Evolutionary conservation across 164 flowering plant species (phyloP).

Genomic region (Stephania japonica): DNA sequence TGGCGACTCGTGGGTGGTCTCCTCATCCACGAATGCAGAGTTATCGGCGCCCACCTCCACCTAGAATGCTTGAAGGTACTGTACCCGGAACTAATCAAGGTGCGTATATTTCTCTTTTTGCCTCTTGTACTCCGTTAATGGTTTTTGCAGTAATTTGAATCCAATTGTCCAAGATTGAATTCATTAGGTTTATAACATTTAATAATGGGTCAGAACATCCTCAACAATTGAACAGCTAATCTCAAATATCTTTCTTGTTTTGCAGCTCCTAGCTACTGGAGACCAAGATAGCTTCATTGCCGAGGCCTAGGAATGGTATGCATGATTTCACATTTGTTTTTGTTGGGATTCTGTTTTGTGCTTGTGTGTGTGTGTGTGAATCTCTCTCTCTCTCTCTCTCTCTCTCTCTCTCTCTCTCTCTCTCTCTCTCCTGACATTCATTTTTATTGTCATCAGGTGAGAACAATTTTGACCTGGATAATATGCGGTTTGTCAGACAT

Average conservation of each 20-base stretch:
- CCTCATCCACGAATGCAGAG: constrained; percentile 47
- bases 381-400: too few relatives aligned
- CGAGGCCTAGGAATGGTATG: background rate
- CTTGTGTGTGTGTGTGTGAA: too few relatives aligned
- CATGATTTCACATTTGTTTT: constrained; percentile 10
- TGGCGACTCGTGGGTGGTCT: constrained; percentile 45
- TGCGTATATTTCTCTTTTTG: constrained; percentile 8
- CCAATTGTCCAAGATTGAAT: background rate
- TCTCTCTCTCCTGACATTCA: background rate
- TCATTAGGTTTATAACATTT: background rate
- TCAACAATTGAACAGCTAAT: background rate
- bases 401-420: too few relatives aligned
- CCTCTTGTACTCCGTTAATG: background rate
- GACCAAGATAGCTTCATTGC: constrained; percentile 44
- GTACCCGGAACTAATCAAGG: constrained; percentile 39
- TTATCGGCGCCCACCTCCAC: constrained; percentile 42
- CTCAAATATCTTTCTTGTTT: constrained; percentile 13
- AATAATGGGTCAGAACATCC: background rate
- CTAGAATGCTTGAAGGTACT: constrained; percentile 48
- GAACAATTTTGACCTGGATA: constrained; percentile 22
- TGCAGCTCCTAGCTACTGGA: constrained; percentile 63
- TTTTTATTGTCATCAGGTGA: constrained; percentile 13
- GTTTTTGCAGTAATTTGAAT: background rate
- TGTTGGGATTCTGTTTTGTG: background rate
- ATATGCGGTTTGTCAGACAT: constrained; percentile 21